Evolutionary conservation across 2,329 filamentous ascomycete genomes (phyloP).

Genomic region (Botrytis galanthina): DNA sequence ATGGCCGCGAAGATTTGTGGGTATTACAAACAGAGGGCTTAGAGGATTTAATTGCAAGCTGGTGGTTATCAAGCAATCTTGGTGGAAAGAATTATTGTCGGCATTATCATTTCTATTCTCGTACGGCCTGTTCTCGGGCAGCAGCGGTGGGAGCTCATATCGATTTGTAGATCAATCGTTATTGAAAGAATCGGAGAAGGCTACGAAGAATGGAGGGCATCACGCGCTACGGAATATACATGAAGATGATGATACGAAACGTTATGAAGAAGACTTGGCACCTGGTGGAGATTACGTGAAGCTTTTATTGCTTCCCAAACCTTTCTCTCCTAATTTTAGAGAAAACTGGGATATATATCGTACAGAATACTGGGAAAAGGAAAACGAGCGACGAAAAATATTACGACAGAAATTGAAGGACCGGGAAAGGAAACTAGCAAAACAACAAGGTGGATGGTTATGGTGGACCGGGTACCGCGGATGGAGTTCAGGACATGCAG

Average conservation of each 20-base stretch:
- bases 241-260: conserved; percentile 61
- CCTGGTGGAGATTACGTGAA: conserved; percentile 90
- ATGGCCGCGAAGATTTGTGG: conserved; percentile 91
- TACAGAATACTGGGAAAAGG: conserved; percentile 92
- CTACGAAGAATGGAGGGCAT: conserved; percentile 48
- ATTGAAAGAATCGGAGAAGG: conserved; percentile 58
- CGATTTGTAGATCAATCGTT: conserved; percentile 69
- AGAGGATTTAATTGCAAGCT: conserved; percentile 95
- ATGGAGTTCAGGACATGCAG: conserved; percentile 41
- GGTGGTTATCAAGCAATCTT: conserved; percentile 78
- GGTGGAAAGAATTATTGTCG: conserved; percentile 75
- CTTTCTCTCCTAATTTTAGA: conserved; percentile 89
- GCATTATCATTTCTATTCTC: conserved; percentile 76
- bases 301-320: conserved; percentile 85
- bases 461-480: conserved; percentile 82
- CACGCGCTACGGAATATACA: conserved; percentile 43
- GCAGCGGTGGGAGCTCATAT: conserved; percentile 65
- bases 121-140: conserved; percentile 68
- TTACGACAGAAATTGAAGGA: conserved; percentile 68
- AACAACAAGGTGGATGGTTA: conserved; percentile 68
- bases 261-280: conserved; percentile 84
- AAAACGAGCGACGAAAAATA: conserved; percentile 82
- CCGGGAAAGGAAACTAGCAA: conserved; percentile 65
- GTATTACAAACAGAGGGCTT: conserved; percentile 83
- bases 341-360: conserved; percentile 97